Conservation (phyloP, 164 flowering plant genomes). For the Magnolia sinica region DNA sequence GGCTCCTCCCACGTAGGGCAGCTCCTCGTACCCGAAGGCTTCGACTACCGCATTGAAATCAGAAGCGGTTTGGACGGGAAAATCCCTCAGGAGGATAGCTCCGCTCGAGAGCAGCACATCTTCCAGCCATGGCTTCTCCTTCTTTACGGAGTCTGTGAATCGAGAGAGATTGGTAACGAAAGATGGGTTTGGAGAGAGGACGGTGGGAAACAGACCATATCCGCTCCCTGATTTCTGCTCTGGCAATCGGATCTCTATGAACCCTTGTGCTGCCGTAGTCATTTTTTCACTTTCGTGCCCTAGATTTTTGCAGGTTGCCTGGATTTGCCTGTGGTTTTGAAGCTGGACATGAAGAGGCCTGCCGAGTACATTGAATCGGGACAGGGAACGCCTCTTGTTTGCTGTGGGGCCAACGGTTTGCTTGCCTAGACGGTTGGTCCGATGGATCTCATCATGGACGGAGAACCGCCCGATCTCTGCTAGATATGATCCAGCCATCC, state of each 20-base stretch:
- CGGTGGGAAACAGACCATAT: conserved; percentile 37
- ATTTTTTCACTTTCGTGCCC: neutral
- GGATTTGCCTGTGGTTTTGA: neutral
- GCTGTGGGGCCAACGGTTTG: too few relatives aligned
- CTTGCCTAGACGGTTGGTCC: too few relatives aligned
- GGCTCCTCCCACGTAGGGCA: conserved; percentile 88
- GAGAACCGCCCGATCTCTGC: too few relatives aligned
- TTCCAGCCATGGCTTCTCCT: conserved; percentile 50
- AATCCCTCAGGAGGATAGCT: conserved; percentile 78
- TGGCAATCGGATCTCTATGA: conserved; percentile 16
- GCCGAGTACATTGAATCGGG: neutral
- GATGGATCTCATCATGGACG: too few relatives aligned
- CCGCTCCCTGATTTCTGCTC: conserved; percentile 22
- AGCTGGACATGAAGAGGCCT: neutral
- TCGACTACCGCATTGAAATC: conserved; percentile 85
- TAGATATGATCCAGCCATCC: too few relatives aligned
- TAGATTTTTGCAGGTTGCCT: neutral
- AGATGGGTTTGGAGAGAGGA: conserved; percentile 35
- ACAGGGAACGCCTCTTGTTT: neutral
- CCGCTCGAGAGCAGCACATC: conserved; percentile 50
- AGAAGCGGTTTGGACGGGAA: conserved; percentile 49
- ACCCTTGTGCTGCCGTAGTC: neutral
- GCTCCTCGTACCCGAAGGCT: conserved; percentile 79
- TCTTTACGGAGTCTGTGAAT: conserved; percentile 26
- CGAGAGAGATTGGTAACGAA: neutral